Evolutionary conservation across 805 yeast species (phyloP).

Genomic region (Yarrowia sp.): DNA sequence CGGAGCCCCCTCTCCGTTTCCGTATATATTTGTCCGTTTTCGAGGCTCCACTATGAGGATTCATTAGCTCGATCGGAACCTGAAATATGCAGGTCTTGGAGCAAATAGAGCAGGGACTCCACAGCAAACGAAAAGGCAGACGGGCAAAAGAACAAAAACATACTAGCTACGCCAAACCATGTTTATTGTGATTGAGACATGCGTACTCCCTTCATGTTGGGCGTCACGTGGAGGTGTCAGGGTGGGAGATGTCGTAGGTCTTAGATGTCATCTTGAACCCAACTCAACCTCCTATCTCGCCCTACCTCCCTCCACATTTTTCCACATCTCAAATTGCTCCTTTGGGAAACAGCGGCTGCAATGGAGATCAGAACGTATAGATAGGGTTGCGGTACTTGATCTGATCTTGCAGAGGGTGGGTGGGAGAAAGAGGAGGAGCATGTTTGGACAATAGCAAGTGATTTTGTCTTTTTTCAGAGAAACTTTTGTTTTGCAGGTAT

Average conservation of each 20-base stretch:
- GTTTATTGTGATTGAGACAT: too few species aligned
- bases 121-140: neutral
- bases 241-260: too few species aligned
- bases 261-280: too few species aligned
- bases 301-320: too few species aligned
- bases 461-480: too few species aligned
- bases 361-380: neutral
- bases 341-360: neutral
- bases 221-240: neutral
- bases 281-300: too few species aligned
- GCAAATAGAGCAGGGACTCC: conserved; percentile 12
- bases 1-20: neutral
- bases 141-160: neutral
- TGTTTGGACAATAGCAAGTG: too few species aligned
- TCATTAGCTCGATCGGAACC: conserved; percentile 17
- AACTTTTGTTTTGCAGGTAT: too few species aligned
- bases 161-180: too few species aligned
- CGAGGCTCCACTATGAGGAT: neutral
- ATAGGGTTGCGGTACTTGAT: conserved; percentile 19
- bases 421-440: too few species aligned
- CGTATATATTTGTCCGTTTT: neutral
- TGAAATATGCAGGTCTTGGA: conserved; percentile 12
- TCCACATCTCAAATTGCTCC: too few species aligned
- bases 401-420: conserved; percentile 4
- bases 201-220: neutral